These are phyloP conservation scores for Thelonectria olida DNA, from an alignment of 2,329 filamentous ascomycete genomes.

Conservation along the genomic window DNA sequence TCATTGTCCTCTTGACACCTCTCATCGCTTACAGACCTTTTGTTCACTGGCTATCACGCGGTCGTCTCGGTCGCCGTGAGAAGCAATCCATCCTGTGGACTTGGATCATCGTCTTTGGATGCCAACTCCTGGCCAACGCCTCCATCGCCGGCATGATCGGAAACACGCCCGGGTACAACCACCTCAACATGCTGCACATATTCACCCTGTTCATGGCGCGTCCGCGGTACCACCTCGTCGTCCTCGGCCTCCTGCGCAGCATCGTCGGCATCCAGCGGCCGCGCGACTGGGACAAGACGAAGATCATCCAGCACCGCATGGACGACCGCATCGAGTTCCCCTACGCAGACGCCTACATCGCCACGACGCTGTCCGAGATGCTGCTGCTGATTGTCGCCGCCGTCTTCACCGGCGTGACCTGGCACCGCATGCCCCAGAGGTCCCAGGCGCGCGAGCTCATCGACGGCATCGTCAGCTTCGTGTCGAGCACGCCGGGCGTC, in stretches of 20 bases:
- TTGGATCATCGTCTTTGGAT: conserved; percentile 28
- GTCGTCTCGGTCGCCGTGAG: conserved; percentile 24
- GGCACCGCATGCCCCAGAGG: conserved; percentile 29
- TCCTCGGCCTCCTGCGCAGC: conserved; percentile 31
- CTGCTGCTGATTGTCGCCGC: conserved; percentile 30
- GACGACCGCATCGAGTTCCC: conserved; percentile 38
- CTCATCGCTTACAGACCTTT: conserved; percentile 31
- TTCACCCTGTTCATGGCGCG: conserved; percentile 35
- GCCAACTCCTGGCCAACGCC: conserved; percentile 33
- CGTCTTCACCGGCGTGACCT: conserved; percentile 37
- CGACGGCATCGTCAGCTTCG: conserved; percentile 30
- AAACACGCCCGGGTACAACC: conserved; percentile 28
- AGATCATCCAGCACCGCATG: conserved; percentile 20
- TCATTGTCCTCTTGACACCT: conserved; percentile 23
- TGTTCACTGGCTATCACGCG: conserved; percentile 27
- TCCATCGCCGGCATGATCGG: conserved; percentile 32
- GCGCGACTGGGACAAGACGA: conserved; percentile 31
- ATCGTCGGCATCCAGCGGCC: conserved; percentile 22
- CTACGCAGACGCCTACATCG: conserved; percentile 36
- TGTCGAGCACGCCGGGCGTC: conserved; percentile 31
- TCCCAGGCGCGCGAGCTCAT: conserved; percentile 25
- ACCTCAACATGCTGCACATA: conserved; percentile 35
- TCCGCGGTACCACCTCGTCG: conserved; percentile 32
- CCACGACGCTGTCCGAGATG: conserved; percentile 27
- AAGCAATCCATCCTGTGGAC: conserved; percentile 20